phyloP scores from a whole-genome alignment of 2,329 filamentous ascomycete species.

The Claviceps monticola region DNA sequence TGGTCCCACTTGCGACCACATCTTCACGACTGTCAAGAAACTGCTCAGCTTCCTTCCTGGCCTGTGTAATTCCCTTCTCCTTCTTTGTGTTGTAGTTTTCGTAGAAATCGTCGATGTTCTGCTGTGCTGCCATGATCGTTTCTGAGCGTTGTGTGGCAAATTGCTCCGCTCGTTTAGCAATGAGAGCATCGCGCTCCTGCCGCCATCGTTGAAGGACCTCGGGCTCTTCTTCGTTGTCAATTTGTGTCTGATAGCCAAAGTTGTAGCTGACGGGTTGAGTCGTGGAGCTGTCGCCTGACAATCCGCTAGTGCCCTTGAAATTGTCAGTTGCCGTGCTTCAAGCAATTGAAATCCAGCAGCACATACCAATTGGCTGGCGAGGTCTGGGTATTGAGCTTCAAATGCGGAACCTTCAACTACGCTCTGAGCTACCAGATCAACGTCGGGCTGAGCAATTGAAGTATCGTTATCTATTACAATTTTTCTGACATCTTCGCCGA shows the following conservation, averaged over 20 bases:
- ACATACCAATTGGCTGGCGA: slow-evolving; percentile 32
- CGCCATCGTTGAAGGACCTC: slow-evolving; percentile 88
- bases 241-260: slow-evolving; percentile 44
- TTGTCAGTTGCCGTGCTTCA: neutral
- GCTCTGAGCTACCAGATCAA: slow-evolving; percentile 60
- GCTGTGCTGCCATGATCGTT: slow-evolving; percentile 76
- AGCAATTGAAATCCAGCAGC: neutral
- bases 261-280: slow-evolving; percentile 54
- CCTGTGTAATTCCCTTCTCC: slow-evolving; percentile 83
- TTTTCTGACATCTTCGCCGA: slow-evolving; percentile 87
- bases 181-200: slow-evolving; percentile 69
- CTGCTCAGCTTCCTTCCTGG: slow-evolving; percentile 81
- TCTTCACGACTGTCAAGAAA: slow-evolving; percentile 84
- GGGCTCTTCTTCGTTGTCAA: slow-evolving; percentile 64
- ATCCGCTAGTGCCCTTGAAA: slow-evolving; percentile 17
- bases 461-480: slow-evolving; percentile 68
- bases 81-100: slow-evolving; percentile 98
- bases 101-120: slow-evolving; percentile 98
- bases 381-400: slow-evolving; percentile 81
- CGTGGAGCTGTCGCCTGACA: slow-evolving; percentile 32
- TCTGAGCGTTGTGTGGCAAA: slow-evolving; percentile 71
- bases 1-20: slow-evolving; percentile 85
- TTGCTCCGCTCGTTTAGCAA: slow-evolving; percentile 72
- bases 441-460: slow-evolving; percentile 47
- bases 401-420: slow-evolving; percentile 45